These are phyloP conservation scores for Coccinonectria pachysandricola DNA, from an alignment of 2,329 filamentous ascomycete genomes.

Conservation along the genomic window DNA sequence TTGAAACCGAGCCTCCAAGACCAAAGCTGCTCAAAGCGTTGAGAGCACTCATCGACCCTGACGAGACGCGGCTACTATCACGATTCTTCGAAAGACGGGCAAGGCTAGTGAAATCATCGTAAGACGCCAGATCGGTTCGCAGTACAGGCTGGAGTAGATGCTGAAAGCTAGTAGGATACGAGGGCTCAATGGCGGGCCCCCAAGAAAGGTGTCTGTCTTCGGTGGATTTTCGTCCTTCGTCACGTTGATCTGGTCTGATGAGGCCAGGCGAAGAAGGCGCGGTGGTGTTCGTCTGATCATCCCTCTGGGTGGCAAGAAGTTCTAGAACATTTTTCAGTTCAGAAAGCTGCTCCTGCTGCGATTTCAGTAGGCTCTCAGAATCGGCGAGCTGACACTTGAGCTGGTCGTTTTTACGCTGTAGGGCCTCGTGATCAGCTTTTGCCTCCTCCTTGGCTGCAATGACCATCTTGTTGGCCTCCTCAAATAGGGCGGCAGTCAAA, in stretches of 20 bases:
- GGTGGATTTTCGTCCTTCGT: conserved; percentile 28
- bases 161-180: conserved; percentile 61
- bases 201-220: conserved; percentile 26
- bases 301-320: conserved; percentile 63
- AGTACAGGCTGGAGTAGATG: conserved; percentile 77
- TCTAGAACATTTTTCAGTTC: conserved; percentile 92
- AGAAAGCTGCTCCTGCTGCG: conserved; percentile 84
- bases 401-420: conserved; percentile 80
- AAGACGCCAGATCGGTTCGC: conserved; percentile 69
- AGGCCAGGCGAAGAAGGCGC: conserved; percentile 74
- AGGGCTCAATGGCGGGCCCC: conserved; percentile 29
- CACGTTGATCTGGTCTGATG: conserved; percentile 53
- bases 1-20: conserved; percentile 36
- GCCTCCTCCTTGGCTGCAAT: conserved; percentile 79
- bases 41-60: conserved; percentile 52
- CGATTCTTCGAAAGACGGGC: conserved; percentile 56
- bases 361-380: conserved; percentile 73
- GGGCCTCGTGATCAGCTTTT: conserved; percentile 67
- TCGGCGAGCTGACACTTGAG: conserved; percentile 77
- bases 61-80: conserved; percentile 55
- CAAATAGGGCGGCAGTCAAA: conserved; percentile 85
- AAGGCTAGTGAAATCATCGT: conserved; percentile 75
- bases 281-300: conserved; percentile 62
- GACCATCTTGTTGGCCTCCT: conserved; percentile 98
- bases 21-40: conserved; percentile 31